Evolutionary conservation across 2,329 filamentous ascomycete species (phyloP), one percentile per base, ranked within the genome.

Genomic region (Neocucurbitaria cava): DNA sequence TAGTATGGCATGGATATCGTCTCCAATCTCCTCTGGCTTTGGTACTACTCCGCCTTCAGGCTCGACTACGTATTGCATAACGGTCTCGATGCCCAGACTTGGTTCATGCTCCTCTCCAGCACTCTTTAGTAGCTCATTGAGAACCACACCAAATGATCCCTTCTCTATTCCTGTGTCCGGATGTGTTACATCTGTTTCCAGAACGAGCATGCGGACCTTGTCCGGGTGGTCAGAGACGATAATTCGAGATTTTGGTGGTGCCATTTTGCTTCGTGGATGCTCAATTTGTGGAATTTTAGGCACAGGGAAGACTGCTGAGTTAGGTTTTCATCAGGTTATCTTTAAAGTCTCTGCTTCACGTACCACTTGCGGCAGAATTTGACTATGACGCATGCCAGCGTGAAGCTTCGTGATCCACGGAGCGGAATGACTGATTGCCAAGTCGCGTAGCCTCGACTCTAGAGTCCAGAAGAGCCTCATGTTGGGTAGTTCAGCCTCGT

Each of bases 171-270:
- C 68, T 1, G 82, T 85, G 7, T 84, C 77, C 11, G 81, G 79
- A 57, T 85, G 81, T 23, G 83, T 79, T 49, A 79, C 76, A 61
- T 87, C 85, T 0, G 84, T 87, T 68, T 87, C 85, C 7, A 87
- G 78, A 53, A 87, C 83, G 49, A 87, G 74, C 67, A 81, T 79
- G 57, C 77, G 77, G 36, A 79, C 69, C 39, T 69, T 75, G 10
- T 73, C 67, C 1, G 65, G 56, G 24, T 70, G 69, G 39, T 64
- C 46, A 17, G 66, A 70, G 9, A 59, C 39, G 1, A 70, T 57
- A 10, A 56, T 60, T n/a, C 62, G 55, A 21, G 68, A 62, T 46
- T 59, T 61, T 13, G 62, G 62, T 17, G 67, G 64, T 39, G 54
- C 63, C 68, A 71, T 72, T 9, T 61, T 24, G 42, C 21, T 35